Conservation (phyloP, 1,139 yeast species). For the Meyerozyma smithsonii region DNA sequence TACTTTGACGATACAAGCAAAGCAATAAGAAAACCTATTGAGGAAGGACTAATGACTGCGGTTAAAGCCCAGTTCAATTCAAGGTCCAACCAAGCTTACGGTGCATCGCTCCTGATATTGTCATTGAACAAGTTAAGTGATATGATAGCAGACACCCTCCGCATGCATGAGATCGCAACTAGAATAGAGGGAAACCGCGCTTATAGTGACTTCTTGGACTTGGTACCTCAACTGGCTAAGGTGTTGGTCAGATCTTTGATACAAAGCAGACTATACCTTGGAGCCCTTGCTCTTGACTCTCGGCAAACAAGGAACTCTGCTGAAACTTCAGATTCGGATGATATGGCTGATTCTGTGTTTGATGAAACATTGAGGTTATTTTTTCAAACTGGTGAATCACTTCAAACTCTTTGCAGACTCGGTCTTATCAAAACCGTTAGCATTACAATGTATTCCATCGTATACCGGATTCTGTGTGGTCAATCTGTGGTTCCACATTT, state of each 20-base stretch:
- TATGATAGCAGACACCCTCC: constrained; percentile 51
- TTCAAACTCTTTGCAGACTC: constrained; percentile 25
- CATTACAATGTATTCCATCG: constrained; percentile 18
- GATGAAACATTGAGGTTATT: constrained; percentile 35
- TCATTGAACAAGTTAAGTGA: constrained; percentile 4
- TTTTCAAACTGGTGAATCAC: constrained; percentile 44
- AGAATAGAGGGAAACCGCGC: constrained; percentile 38
- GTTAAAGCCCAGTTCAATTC: background rate
- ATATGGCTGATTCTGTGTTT: constrained; percentile 27
- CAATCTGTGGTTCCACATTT: background rate
- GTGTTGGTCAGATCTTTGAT: constrained; percentile 34
- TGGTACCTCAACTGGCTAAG: constrained; percentile 30
- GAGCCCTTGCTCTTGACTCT: constrained; percentile 14
- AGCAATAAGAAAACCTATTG: background rate
- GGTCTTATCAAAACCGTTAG: constrained; percentile 28
- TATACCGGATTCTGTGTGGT: constrained; percentile 6
- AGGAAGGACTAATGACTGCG: background rate
- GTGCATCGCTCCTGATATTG: no score
- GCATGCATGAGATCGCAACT: constrained; percentile 51
- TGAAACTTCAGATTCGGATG: constrained; percentile 24
- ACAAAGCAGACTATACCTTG: constrained; percentile 26
- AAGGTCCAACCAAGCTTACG: no score
- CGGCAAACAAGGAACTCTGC: constrained; percentile 15
- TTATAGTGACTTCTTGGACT: constrained; percentile 28
- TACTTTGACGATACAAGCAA: background rate